Evolutionary conservation across 495 filamentous ascomycete species (phyloP).

Genomic region (Talaromyces proteolyticus): DNA sequence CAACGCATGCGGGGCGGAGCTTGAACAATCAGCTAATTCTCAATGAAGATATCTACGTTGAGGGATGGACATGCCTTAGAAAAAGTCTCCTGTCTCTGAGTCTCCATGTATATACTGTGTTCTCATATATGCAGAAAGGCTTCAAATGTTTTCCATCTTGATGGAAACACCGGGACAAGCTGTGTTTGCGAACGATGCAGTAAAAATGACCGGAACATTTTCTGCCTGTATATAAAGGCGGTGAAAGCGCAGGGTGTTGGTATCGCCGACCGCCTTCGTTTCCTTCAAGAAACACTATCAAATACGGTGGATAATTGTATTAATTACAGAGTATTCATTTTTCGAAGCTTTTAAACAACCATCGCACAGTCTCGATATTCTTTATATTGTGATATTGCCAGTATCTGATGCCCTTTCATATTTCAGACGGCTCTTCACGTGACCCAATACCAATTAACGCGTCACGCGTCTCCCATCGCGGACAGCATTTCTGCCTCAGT

Average conservation of each 20-base stretch:
- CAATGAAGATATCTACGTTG: neutral
- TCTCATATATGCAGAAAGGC: neutral
- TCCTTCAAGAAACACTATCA: neutral
- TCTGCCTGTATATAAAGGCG: conserved; percentile 17
- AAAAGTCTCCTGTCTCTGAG: conserved; percentile 33
- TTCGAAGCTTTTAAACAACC: neutral
- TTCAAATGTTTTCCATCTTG: neutral
- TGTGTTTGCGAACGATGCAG: no score
- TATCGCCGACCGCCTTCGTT: neutral
- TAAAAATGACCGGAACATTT: neutral
- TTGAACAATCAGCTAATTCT: conserved; percentile 18
- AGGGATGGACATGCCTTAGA: conserved; percentile 21
- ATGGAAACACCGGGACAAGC: no score
- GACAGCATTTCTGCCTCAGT: neutral
- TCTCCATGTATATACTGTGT: conserved; percentile 24
- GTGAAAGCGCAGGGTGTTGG: conserved; percentile 6
- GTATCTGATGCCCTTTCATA: no score
- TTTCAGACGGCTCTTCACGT: neutral
- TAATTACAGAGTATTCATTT: no score
- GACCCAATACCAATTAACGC: conserved; percentile 7
- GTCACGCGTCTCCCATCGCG: neutral
- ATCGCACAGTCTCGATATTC: neutral
- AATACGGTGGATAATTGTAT: no score
- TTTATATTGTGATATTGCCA: no score
- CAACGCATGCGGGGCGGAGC: conserved; percentile 74